Base-by-base conservation (phyloP, 2,329 filamentous ascomycete species). In the Pseudogymnoascus verrucosus region DNA sequence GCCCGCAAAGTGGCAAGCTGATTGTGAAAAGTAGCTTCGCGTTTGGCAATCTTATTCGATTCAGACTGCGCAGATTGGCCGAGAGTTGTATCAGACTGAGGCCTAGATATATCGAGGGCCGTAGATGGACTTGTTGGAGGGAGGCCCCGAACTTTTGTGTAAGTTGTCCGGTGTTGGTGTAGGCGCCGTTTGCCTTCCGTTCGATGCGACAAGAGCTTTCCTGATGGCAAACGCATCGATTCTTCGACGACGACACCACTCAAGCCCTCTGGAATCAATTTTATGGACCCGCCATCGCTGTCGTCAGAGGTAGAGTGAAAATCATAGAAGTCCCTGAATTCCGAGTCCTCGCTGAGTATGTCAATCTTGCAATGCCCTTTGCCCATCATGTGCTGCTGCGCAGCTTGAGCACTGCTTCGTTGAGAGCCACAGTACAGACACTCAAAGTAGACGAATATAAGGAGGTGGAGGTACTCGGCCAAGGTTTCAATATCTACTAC, bases 381-480 rank as follows among this genome's bases (percentile, higher is more conserved):
- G 3, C 71, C 75, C 0, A 72, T 67, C 80, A 83, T 83, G 62
- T 83, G 82, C 36, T 82, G 79, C 66, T 81, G 79, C 0, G 78
- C 77, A 0, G 76, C 82, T 61, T 79, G 73, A 0, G 74, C 71
- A 0, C 77, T 80, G 0, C 70, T 69, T 31, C 78, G 74, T 40
- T 76, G 71, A 14, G 74, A 79, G 0, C 78, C 78, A 66, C 82
- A 84, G 19, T 75, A 76, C 37, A 84, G 73, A 65, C 82, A 85
- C 69, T 83, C 79, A 16, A 73, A 73, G 64, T 81, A 82, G 0
- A 70, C 75, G 26, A 73, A 78, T 11, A 84, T 78, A 19, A 84
- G 70, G 10, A 82, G 74, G 61, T 79, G 75, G 0, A 84, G 71
- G 63, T 83, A 83, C 44, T 73, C 67, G 37, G 84, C 71, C 2